Percentiles rank a stretch among this genome's conserved stretches.
phyloP scores from a whole-genome alignment of 2,329 filamentous ascomycete species.

The Cladosporium oxysporum region DNA sequence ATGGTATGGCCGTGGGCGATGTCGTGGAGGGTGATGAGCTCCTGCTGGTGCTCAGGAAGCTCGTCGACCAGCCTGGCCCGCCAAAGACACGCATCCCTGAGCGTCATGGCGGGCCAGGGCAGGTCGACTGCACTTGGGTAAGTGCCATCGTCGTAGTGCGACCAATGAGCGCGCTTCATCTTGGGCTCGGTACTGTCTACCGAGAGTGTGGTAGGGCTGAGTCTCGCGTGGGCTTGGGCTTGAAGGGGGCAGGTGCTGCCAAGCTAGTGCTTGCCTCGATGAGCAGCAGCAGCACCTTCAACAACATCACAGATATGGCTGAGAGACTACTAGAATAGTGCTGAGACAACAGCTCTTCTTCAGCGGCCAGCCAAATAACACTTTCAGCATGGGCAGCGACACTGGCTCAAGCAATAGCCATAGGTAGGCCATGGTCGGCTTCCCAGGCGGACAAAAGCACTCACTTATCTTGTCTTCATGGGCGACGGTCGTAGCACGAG shows the following conservation, averaged over 20 bases:
- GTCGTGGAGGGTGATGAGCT: neutral
- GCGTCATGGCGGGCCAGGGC: constrained; percentile 3
- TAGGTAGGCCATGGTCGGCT: neutral
- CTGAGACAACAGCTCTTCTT: neutral
- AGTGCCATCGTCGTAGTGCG: constrained; percentile 2
- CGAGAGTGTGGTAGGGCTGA: neutral
- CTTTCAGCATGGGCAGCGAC: neutral
- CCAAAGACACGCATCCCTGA: neutral
- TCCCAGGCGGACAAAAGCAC: neutral
- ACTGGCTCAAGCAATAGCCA: neutral
- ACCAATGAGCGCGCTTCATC: neutral
- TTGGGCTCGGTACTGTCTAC: neutral
- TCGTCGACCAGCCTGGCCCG: constrained; percentile 2
- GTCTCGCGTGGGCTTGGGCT: neutral
- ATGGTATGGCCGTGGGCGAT: constrained; percentile 1
- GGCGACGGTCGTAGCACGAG: neutral
- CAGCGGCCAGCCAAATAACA: neutral
- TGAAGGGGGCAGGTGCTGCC: neutral
- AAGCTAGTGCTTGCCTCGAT: constrained; percentile 1
- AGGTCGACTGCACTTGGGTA: constrained; percentile 4
- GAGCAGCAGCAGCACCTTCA: neutral
- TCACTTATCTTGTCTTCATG: neutral
- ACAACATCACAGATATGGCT: neutral
- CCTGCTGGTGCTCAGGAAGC: neutral
- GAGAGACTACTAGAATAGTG: neutral